A percentile compares a stretch with the other conserved stretches of the same genome.
Evolutionary conservation across 2,329 filamentous ascomycete genomes (phyloP).

Genomic region (Clarireedia monteithiana): DNA sequence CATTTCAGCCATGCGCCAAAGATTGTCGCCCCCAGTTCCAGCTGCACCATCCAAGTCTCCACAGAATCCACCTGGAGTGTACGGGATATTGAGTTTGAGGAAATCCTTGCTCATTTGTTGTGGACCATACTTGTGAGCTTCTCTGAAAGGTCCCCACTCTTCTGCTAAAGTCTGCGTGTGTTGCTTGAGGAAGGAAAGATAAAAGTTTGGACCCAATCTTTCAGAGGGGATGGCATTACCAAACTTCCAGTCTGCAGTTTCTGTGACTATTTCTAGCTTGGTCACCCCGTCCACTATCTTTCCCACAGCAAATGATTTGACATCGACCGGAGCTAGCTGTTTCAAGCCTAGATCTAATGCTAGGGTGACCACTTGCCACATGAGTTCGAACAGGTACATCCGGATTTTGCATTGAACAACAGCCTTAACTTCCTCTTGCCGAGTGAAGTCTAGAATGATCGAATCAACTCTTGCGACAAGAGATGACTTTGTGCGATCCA

Average conservation of each 20-base stretch:
- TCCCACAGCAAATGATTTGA: no score
- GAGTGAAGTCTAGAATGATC: neutral
- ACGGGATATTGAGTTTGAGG: neutral
- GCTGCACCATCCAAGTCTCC: neutral
- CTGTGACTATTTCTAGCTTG: no score
- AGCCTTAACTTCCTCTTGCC: neutral
- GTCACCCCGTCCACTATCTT: no score
- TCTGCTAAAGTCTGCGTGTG: neutral
- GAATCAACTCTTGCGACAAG: neutral
- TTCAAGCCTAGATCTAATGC: neutral
- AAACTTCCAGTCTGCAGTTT: no score
- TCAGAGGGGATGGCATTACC: no score
- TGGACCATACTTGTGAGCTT: neutral
- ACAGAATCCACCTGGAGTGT: neutral
- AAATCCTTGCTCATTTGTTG: neutral
- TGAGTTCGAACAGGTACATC: neutral
- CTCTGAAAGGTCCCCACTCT: neutral
- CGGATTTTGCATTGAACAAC: neutral
- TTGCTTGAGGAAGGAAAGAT: no score
- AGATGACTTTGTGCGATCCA: neutral
- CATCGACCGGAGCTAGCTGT: neutral
- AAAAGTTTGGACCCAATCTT: no score
- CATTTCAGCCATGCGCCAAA: neutral
- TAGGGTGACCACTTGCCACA: neutral
- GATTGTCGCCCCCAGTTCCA: neutral